Evolutionary conservation across 441 rosid genomes (phyloP).

Genomic region (Biscutella laevigata): DNA sequence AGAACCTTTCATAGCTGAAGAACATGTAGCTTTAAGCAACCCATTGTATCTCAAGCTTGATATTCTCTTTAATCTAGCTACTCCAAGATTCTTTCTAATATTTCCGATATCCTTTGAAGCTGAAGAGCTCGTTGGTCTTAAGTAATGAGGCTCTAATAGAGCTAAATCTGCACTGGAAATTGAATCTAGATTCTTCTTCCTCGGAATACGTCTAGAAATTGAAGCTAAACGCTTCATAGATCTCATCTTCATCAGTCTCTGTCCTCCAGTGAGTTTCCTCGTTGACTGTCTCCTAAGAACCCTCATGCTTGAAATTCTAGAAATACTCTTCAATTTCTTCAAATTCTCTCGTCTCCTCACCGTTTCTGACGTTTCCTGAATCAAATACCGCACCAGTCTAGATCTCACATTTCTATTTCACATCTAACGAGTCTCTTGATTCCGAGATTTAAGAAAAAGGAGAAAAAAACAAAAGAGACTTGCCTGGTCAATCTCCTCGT

Average conservation of each 20-base stretch:
- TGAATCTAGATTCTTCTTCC: conserved; percentile 14
- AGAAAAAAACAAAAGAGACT: conserved; percentile 1
- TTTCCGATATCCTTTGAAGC: conserved; percentile 35
- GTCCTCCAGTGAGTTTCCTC: conserved; percentile 38
- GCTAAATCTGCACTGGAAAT: conserved; percentile 17
- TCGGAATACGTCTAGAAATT: conserved; percentile 18
- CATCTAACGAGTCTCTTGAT: conserved; percentile 5
- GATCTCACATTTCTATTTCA: conserved; percentile 19
- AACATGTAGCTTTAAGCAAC: conserved; percentile 57
- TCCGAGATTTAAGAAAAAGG: conserved; percentile 16
- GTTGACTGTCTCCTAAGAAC: conserved; percentile 36
- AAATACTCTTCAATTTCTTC: conserved; percentile 31
- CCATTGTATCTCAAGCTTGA: conserved; percentile 33
- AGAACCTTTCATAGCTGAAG: conserved; percentile 67
- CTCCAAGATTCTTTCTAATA: conserved; percentile 27
- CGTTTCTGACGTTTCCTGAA: conserved; percentile 35
- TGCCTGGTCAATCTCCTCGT: conserved; percentile 43
- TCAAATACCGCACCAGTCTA: too few relatives aligned
- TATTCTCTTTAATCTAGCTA: conserved; percentile 33
- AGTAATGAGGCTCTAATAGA: conserved; percentile 27
- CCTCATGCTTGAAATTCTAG: conserved; percentile 40
- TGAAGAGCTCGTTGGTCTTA: conserved; percentile 30
- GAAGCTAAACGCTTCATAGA: conserved; percentile 31
- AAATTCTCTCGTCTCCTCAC: conserved; percentile 34
- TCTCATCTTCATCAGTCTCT: conserved; percentile 37